These are phyloP conservation scores for Lactuca sativa DNA, from an alignment of 129 eudicot species.

Conservation along the genomic window DNA sequence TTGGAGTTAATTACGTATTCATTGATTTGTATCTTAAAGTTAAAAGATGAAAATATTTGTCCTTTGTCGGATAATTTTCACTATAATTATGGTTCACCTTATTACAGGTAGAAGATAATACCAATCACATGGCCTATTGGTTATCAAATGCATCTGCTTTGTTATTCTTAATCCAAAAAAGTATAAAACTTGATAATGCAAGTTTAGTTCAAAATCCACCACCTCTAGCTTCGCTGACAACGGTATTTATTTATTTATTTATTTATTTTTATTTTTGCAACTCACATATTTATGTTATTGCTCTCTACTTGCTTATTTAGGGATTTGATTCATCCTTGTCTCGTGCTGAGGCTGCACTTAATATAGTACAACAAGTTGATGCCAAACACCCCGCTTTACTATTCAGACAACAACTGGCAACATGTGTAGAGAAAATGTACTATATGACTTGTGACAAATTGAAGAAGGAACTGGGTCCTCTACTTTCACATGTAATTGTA, in stretches of 20 bases:
- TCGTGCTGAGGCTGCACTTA: too few relatives aligned
- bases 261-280: background rate
- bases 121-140: slow-evolving; percentile 79
- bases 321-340: slow-evolving; percentile 52
- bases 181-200: slow-evolving; percentile 53
- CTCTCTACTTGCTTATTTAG: slow-evolving; percentile 28
- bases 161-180: slow-evolving; percentile 71
- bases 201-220: slow-evolving; percentile 58
- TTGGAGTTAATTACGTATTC: too few relatives aligned
- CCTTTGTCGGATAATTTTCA: background rate
- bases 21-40: too few relatives aligned
- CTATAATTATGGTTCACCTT: slow-evolving; percentile 4
- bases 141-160: slow-evolving; percentile 71
- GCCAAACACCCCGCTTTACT: too few relatives aligned
- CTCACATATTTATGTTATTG: background rate
- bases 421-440: too few relatives aligned
- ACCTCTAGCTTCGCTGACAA: slow-evolving; percentile 64
- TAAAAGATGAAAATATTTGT: too few relatives aligned
- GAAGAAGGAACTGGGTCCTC: too few relatives aligned
- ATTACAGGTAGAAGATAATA: slow-evolving; percentile 71
- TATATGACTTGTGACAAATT: too few relatives aligned
- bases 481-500: too few relatives aligned
- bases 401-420: too few relatives aligned
- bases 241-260: slow-evolving; percentile 40
- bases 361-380: too few relatives aligned